Evolutionary conservation across 1,284 basidiomycete genomes (phyloP).

Genomic region (Wallemia ichthyophaga): DNA sequence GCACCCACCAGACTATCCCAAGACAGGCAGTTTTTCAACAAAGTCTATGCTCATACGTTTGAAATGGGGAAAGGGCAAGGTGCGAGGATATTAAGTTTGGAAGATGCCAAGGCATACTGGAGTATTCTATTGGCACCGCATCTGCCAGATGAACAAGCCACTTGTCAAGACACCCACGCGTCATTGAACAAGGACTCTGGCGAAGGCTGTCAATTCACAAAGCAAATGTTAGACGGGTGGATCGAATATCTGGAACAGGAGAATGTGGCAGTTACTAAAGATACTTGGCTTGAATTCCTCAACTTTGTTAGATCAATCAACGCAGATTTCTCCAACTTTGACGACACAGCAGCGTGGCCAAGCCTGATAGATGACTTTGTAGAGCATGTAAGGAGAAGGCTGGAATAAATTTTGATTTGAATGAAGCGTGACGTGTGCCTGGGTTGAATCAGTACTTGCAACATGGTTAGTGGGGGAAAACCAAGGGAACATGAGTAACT

Average conservation of each 20-base stretch:
- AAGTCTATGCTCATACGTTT: conserved; percentile 70
- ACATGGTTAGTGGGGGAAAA: too few species aligned
- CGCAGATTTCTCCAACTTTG: not conserved
- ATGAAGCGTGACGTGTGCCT: not conserved
- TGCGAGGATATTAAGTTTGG: conserved; percentile 19
- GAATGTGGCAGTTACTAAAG: not conserved
- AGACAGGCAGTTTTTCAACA: conserved; percentile 45
- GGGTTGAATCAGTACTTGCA: too few species aligned
- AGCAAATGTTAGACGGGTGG: not conserved
- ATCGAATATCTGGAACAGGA: not conserved
- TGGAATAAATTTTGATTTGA: not conserved
- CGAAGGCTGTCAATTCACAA: not conserved
- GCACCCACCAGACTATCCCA: conserved; percentile 33
- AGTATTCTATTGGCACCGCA: not conserved
- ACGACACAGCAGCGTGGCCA: not conserved
- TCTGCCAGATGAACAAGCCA: not conserved
- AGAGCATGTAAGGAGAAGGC: not conserved
- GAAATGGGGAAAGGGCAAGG: conserved; percentile 51
- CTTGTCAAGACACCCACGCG: too few species aligned
- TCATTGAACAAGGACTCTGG: too few species aligned
- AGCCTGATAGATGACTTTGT: not conserved
- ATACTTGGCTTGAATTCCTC: not conserved
- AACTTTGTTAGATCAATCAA: not conserved
- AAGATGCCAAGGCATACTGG: conserved; percentile 5
- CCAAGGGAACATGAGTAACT: too few species aligned